phyloP scores from a whole-genome alignment of 106 monocot genomes.

The Dendrobium chrysotoxum region DNA sequence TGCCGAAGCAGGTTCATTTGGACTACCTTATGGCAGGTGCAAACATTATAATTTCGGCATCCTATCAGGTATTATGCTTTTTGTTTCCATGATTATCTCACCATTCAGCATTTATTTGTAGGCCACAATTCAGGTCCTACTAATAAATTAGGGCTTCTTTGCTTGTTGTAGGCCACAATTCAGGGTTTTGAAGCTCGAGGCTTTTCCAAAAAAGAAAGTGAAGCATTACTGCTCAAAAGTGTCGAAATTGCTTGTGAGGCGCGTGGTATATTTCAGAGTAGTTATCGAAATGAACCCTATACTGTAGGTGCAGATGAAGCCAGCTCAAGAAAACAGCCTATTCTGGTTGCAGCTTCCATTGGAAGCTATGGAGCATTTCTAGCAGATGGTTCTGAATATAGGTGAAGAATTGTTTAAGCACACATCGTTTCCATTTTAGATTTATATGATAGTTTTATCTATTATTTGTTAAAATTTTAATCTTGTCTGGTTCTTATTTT shows the following conservation, averaged over 20 bases:
- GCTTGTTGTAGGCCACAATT: slow-evolving; percentile 59
- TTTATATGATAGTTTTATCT: background rate
- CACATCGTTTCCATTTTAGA: background rate
- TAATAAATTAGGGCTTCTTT: background rate
- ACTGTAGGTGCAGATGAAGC: background rate
- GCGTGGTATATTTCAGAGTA: slow-evolving; percentile 44
- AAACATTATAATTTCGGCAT: slow-evolving; percentile 80
- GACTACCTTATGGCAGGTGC: slow-evolving; percentile 96
- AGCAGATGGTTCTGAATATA: slow-evolving; percentile 95
- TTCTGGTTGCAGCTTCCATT: slow-evolving; percentile 80
- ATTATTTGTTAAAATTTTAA: background rate
- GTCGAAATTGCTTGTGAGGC: slow-evolving; percentile 88
- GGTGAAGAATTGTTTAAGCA: slow-evolving; percentile 15
- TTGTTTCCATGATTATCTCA: slow-evolving; percentile 1
- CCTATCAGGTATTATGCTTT: slow-evolving; percentile 65
- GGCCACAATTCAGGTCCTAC: slow-evolving; percentile 74
- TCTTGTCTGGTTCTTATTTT: background rate
- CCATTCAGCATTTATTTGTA: background rate
- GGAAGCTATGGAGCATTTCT: slow-evolving; percentile 96
- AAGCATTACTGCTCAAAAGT: slow-evolving; percentile 69
- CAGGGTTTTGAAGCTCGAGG: slow-evolving; percentile 81
- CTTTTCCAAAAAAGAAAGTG: slow-evolving; percentile 62
- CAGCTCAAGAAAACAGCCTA: slow-evolving; percentile 14
- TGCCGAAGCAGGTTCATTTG: slow-evolving; percentile 59
- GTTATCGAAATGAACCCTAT: background rate